Evolutionary conservation across 2,329 filamentous ascomycete species (phyloP), one percentile per base, ranked within the genome.

Genomic region (Talaromyces piceae): DNA sequence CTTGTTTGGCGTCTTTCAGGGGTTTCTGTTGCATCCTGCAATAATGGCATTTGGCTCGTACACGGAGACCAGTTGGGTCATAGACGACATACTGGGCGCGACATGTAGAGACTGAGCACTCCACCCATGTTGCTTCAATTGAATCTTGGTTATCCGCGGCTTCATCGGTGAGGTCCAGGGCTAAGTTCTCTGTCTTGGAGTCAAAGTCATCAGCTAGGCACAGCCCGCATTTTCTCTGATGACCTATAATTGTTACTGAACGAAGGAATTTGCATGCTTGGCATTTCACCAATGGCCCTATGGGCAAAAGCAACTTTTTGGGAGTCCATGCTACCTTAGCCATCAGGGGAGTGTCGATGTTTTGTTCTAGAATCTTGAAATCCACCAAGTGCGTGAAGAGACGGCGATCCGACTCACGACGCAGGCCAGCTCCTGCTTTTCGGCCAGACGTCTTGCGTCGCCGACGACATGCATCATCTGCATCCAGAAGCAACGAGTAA

Each of bases 21-120:
- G 16, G 9, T 7, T 13, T 7, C 13, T 25, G 22, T 18, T 22
- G 22, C 11, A 12, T 13, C 13, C 39, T 22, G 23, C 18, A 41
- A 8, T 41, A 41, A 20, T 41, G 22, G 7, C 39, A 41, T 18
- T 41, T 41, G 12, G 39, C 18, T 9, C 39, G 20, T 25, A 25
- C 9, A 3, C 18, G 39, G 7, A 41, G 18, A 7, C 0, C 71
- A 69, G 4, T 71, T 72, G 56, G 77, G 77, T 50, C 67, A 58
- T 79, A 78, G 4, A 78, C 71, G 25, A 78, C 69, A 56, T 78
- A 79, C 58, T 77, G 75, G 1, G 68, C 73, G 9, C 74, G 68
- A 59, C 76, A 79, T 7, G 59, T 58, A 1, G 45, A 51, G n/a
- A 67, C 61, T 31, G 54, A 61, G 56, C 77, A 79, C 58, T 78